Evolutionary conservation across 306 rosid genomes (phyloP).

Genomic region (Quercus bicolor): DNA sequence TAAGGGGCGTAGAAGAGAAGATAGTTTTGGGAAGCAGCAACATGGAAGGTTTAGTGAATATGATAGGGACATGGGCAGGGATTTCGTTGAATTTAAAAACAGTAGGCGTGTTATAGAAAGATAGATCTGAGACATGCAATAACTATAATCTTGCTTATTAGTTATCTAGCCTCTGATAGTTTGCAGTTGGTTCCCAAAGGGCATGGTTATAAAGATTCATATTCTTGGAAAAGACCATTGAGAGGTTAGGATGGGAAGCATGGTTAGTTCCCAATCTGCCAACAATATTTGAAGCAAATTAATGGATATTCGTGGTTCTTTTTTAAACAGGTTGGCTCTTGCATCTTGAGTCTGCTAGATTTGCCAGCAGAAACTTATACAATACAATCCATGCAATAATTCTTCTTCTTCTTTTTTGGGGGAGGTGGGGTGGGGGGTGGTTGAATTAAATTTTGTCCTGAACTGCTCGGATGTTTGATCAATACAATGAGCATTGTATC

Average conservation of each 20-base stretch:
- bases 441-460: neutral
- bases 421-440: too few relatives aligned
- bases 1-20: conserved; percentile 30
- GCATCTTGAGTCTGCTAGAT: too few relatives aligned
- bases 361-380: too few relatives aligned
- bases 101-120: conserved; percentile 80
- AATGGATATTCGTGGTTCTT: neutral
- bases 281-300: neutral
- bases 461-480: neutral
- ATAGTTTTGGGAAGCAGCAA: conserved; percentile 31
- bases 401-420: neutral
- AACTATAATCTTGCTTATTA: neutral
- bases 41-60: conserved; percentile 26
- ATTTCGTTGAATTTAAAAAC: conserved; percentile 53
- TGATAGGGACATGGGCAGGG: conserved; percentile 34
- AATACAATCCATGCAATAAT: neutral
- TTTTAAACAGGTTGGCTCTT: neutral
- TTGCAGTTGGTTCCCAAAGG: conserved; percentile 1
- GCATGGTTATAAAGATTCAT: neutral
- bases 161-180: conserved; percentile 1
- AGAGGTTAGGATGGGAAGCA: neutral
- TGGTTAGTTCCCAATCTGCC: neutral
- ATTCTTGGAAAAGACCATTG: neutral
- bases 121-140: conserved; percentile 25
- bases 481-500: neutral